Evolutionary conservation across 73 alveolate genomes (phyloP).

Genomic region (Symbiodinium pilosum): DNA sequence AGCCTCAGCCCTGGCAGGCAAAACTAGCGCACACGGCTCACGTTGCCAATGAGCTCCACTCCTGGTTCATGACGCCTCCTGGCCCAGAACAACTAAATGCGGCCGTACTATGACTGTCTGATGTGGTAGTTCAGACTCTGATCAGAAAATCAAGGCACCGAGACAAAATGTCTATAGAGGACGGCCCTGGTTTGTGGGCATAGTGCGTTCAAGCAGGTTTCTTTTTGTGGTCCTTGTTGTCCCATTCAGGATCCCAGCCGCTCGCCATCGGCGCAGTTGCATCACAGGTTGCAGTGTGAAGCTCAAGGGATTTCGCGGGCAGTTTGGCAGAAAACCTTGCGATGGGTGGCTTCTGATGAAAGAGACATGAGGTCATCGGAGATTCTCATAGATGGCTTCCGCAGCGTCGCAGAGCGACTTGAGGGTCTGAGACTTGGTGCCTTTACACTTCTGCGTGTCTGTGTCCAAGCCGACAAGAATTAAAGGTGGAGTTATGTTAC

Average conservation of each 20-base stretch:
- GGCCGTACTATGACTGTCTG: too few species aligned
- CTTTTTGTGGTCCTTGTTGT: too few species aligned
- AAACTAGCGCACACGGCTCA: background rate
- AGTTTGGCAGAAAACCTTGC: too few species aligned
- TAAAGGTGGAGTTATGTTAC: too few species aligned
- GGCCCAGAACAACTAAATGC: too few species aligned
- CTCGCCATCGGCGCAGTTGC: conserved; percentile 10
- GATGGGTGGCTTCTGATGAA: too few species aligned
- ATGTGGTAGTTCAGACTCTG: too few species aligned
- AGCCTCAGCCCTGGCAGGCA: background rate
- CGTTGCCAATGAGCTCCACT: conserved; percentile 15
- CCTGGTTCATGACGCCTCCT: conserved; percentile 49
- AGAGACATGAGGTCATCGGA: background rate
- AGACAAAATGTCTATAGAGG: conserved; percentile 33
- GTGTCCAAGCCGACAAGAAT: too few species aligned
- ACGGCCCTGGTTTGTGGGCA: conserved; percentile 2
- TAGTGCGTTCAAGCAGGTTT: too few species aligned
- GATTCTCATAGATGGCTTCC: background rate
- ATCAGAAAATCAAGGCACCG: conserved; percentile 20
- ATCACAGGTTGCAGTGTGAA: background rate
- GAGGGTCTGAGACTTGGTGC: background rate
- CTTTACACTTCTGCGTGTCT: background rate
- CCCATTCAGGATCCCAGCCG: background rate
- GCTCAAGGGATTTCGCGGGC: background rate
- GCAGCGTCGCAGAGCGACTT: conserved; percentile 1